Percentiles rank a stretch among this genome's conserved stretches.
phyloP scores from a whole-genome alignment of 1,284 basidiomycete species.

The Malassezia dermatis region DNA sequence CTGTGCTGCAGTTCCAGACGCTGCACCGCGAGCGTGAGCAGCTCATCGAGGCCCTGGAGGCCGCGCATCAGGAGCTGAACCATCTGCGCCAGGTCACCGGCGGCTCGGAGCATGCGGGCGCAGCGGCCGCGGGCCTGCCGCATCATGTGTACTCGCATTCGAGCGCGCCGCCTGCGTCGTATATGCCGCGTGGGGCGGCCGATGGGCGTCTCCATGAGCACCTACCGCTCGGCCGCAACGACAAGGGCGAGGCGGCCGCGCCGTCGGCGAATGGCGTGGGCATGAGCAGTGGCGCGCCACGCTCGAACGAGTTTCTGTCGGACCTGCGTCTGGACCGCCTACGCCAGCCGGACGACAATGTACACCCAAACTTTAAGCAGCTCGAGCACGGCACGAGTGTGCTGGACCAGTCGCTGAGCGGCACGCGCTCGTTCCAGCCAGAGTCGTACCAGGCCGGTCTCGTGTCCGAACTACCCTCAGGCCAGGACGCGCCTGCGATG shows the following conservation, averaged over 20 bases:
- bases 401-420: slow-evolving; percentile 10
- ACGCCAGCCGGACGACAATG: slow-evolving; percentile 14
- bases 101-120: slow-evolving; percentile 3
- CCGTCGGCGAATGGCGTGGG: not conserved
- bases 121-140: not conserved
- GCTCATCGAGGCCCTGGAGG: slow-evolving; percentile 18
- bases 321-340: slow-evolving; percentile 17
- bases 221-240: not conserved
- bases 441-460: slow-evolving; percentile 14
- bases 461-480: not conserved
- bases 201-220: slow-evolving; percentile 13
- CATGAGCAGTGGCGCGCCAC: not conserved
- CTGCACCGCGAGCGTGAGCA: slow-evolving; percentile 19
- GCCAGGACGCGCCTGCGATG: slow-evolving; percentile 7
- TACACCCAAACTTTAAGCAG: slow-evolving; percentile 17
- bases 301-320: slow-evolving; percentile 11
- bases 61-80: slow-evolving; percentile 18
- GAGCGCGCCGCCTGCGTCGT: not conserved
- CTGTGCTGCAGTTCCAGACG: slow-evolving; percentile 19
- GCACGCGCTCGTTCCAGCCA: slow-evolving; percentile 14
- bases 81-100: slow-evolving; percentile 16
- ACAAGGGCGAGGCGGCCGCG: not conserved
- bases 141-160: slow-evolving; percentile 16
- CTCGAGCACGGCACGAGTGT: slow-evolving; percentile 11
- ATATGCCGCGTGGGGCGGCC: slow-evolving; percentile 7